These are phyloP conservation scores for Lactifluus rugatus DNA, from an alignment of 768 basidiomycete species.

Conservation along the genomic window DNA sequence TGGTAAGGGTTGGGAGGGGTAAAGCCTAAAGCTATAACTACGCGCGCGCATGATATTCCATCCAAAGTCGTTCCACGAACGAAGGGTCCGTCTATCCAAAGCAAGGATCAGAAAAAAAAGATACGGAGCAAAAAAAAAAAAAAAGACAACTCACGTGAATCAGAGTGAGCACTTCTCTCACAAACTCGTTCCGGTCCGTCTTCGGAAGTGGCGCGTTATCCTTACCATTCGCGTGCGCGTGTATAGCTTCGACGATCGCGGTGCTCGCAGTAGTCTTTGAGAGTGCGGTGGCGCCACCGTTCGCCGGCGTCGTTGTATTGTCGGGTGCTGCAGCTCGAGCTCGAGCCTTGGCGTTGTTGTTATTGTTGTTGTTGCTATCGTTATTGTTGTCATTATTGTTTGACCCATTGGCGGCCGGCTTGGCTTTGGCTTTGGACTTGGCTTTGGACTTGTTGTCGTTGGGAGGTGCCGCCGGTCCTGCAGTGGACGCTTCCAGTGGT, in stretches of 20 bases:
- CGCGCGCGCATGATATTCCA: conserved; percentile 32
- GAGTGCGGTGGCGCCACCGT: background rate
- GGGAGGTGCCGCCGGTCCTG: background rate
- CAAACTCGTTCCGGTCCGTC: conserved; percentile 33
- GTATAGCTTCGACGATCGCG: conserved; percentile 16
- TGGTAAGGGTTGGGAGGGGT: background rate
- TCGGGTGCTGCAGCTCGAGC: background rate
- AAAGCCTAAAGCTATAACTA: background rate
- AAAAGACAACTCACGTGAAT: conserved; percentile 22
- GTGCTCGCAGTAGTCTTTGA: conserved; percentile 11
- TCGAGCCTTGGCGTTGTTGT: background rate
- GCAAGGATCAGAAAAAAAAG: background rate
- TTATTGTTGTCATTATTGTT: no score
- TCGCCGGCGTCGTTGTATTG: background rate
- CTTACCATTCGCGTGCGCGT: conserved; percentile 12
- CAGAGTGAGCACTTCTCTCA: conserved; percentile 68
- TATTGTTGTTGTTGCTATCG: no score
- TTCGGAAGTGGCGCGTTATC: background rate
- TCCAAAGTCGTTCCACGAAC: conserved; percentile 56
- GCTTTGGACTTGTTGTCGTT: background rate
- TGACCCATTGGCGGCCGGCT: conserved; percentile 3
- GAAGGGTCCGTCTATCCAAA: conserved; percentile 46
- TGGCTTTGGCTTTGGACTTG: conserved; percentile 8
- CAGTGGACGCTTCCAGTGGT: background rate
- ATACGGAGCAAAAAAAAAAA: background rate